Base-by-base conservation (phyloP, 345 rosid species). In the Fremontodendron californicum region DNA sequence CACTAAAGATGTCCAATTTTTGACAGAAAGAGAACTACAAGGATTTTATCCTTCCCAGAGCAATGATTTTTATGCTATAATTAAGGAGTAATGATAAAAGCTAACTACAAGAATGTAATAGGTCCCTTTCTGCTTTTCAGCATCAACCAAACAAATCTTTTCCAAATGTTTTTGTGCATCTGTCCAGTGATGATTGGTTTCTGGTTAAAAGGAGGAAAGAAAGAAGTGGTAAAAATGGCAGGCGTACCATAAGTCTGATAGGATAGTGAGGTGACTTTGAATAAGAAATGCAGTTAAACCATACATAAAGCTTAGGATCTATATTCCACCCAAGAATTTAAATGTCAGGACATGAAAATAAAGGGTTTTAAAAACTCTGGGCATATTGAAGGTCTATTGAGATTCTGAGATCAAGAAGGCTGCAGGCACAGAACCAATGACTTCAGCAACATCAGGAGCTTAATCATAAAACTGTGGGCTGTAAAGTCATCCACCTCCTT, bases 1-100 rank as follows among this genome's bases (percentile, higher is more conserved):
- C 52, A 77, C 65, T 39, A 31, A 68, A 55, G 58, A 77, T 33
- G 52, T 39, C 49, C 58, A 65, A 61, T 46, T 52, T 63, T 29
- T 78, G 43, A 62, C 49, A 27, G n/a, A 72, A 37, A 61, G 35
- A 27, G 23, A 73, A 77, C 69, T 7, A 11, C 37, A 48, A 45
- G 16, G 25, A 15, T 66, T 66, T 40, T 5, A 27, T 66, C 31
- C 46, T 23, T 40, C 33, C 9, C 3, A 13, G 18, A 11, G 29
- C 31, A 40, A 40, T 21, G 13, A 16, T 21, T 40, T 66, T 40
- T n/a, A 40, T 10, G 33, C 52, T 5, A 67, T 12, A 55, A 13
- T 9, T 9, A 43, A 40, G 48, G 48, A 9, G 9, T 5, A 18
- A 18, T 18, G 21, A 51, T 16, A 51, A 51, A 51, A 39, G 70